Conservation (phyloP, 1,139 yeast genomes). For the Blastobotrys aristatus region DNA sequence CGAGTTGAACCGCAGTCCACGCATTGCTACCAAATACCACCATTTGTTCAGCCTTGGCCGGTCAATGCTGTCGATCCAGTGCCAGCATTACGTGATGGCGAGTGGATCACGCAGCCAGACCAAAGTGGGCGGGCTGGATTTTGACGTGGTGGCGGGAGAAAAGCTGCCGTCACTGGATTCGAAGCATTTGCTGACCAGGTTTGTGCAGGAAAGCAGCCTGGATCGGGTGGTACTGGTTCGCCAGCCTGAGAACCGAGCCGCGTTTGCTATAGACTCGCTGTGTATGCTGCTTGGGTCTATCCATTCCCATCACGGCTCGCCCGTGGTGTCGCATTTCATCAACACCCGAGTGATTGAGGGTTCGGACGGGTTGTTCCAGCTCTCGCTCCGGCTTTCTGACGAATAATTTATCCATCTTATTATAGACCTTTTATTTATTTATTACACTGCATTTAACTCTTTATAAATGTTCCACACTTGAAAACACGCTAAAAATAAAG, state of each 20-base stretch:
- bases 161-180: neutral
- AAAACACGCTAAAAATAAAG: too few species aligned
- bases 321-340: slow-evolving; percentile 3
- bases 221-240: neutral
- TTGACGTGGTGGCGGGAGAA: neutral
- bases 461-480: too few species aligned
- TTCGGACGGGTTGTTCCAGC: slow-evolving; percentile 9
- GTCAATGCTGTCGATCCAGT: slow-evolving; percentile 3
- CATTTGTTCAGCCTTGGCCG: slow-evolving; percentile 5
- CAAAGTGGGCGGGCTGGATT: slow-evolving; percentile 5
- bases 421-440: too few species aligned
- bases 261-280: slow-evolving; percentile 1
- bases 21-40: neutral
- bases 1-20: neutral
- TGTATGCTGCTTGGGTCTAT: slow-evolving; percentile 10
- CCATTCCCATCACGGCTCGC: slow-evolving; percentile 9
- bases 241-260: neutral
- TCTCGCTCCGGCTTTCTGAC: slow-evolving; percentile 2
- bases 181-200: neutral
- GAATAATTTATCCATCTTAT: too few species aligned
- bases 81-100: slow-evolving; percentile 7
- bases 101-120: slow-evolving; percentile 1
- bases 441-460: too few species aligned
- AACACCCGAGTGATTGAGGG: slow-evolving; percentile 8
- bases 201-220: neutral